These are phyloP conservation scores for Kwoniella botswanensis DNA, from an alignment of 768 basidiomycete species.

Conservation along the genomic window DNA sequence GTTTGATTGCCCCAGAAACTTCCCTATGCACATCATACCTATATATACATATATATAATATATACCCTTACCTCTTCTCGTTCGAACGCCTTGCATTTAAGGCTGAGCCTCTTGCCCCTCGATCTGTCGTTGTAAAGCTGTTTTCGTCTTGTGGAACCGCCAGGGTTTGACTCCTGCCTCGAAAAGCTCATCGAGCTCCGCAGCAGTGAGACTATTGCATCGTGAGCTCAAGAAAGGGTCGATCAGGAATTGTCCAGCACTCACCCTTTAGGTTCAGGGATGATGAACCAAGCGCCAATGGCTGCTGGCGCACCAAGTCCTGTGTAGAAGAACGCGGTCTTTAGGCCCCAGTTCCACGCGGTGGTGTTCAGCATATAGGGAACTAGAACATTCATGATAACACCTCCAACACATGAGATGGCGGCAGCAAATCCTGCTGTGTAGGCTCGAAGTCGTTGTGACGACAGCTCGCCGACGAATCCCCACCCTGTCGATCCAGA, in stretches of 20 bases:
- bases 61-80: too few relatives aligned
- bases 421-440: constrained; percentile 37
- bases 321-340: constrained; percentile 41
- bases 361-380: constrained; percentile 39
- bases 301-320: constrained; percentile 18
- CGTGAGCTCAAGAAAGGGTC: background rate
- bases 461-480: constrained; percentile 32
- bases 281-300: constrained; percentile 33
- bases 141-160: constrained; percentile 39
- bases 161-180: constrained; percentile 28
- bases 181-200: constrained; percentile 43
- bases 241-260: background rate
- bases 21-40: too few relatives aligned
- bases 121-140: constrained; percentile 24
- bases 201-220: constrained; percentile 18
- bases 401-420: constrained; percentile 28
- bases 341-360: constrained; percentile 27
- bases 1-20: too few relatives aligned
- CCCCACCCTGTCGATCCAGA: constrained; percentile 31
- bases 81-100: background rate
- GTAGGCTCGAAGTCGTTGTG: constrained; percentile 28
- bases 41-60: too few relatives aligned
- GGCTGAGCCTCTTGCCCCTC: background rate
- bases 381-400: constrained; percentile 38
- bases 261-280: constrained; percentile 35